Evolutionary conservation across 495 filamentous ascomycete genomes (phyloP).

Genomic region (Cudoniella acicularis): DNA sequence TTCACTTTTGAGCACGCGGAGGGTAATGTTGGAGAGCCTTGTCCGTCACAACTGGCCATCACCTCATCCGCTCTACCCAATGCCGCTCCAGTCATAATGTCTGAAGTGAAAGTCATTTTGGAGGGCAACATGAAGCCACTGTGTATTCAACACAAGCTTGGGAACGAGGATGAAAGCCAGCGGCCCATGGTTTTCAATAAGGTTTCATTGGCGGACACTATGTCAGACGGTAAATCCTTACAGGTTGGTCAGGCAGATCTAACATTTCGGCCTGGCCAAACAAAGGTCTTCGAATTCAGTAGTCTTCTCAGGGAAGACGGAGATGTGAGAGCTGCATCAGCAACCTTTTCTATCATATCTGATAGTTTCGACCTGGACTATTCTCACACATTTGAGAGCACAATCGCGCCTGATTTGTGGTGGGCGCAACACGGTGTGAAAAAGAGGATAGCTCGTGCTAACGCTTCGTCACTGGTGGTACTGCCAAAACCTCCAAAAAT

Average conservation of each 20-base stretch:
- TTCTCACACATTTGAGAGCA: constrained; percentile 48
- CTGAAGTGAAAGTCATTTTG: constrained; percentile 61
- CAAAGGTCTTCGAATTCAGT: constrained; percentile 66
- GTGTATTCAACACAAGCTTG: constrained; percentile 35
- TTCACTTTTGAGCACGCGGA: constrained; percentile 71
- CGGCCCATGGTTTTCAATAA: constrained; percentile 15
- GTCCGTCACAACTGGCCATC: constrained; percentile 69
- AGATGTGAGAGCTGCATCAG: constrained; percentile 60
- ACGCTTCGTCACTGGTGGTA: constrained; percentile 57
- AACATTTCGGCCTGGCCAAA: constrained; percentile 62
- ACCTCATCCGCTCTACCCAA: constrained; percentile 61
- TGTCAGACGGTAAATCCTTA: constrained; percentile 1
- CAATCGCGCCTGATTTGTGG: constrained; percentile 42
- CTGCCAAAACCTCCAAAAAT: constrained; percentile 92
- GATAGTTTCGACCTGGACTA: constrained; percentile 67
- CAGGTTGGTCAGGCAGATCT: constrained; percentile 61
- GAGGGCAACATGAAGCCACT: constrained; percentile 66
- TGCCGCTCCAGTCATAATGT: constrained; percentile 62
- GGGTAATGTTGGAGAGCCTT: constrained; percentile 78
- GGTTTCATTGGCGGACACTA: constrained; percentile 25
- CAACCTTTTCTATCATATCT: constrained; percentile 58
- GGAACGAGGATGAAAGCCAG: constrained; percentile 7
- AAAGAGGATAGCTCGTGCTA: constrained; percentile 43
- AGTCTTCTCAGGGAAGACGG: constrained; percentile 78
- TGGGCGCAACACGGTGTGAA: constrained; percentile 46